Evolutionary conservation across 345 rosid species (phyloP).

Genomic region (Crucihimalaya himalaica): DNA sequence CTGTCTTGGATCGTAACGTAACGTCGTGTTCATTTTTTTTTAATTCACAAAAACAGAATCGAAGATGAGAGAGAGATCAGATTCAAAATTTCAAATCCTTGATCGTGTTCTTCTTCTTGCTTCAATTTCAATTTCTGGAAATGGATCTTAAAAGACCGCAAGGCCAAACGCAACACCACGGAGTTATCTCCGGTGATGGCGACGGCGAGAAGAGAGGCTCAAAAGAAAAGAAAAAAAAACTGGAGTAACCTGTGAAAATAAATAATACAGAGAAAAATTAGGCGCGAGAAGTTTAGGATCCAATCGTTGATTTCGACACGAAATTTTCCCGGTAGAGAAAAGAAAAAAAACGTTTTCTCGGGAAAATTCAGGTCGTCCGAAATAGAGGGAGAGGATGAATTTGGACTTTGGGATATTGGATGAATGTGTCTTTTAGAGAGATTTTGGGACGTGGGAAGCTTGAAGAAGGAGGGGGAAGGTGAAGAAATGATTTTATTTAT

Average conservation of each 20-base stretch:
- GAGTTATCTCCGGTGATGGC: conserved; percentile 20
- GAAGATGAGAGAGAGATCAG: neutral
- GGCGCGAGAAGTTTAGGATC: conserved; percentile 11
- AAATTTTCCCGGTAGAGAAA: neutral
- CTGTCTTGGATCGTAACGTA: conserved; percentile 37
- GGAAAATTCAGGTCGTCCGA: conserved; percentile 30
- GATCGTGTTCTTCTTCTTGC: conserved; percentile 22
- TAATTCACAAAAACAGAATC: neutral
- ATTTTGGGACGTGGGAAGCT: neutral
- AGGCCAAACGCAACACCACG: conserved; percentile 31
- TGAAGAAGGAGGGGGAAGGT: neutral
- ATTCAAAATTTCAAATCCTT: neutral
- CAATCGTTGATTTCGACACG: neutral
- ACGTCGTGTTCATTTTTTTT: conserved; percentile 18
- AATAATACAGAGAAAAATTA: conserved; percentile 16
- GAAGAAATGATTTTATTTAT: neutral
- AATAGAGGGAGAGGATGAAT: conserved; percentile 21
- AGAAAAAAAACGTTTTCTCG: conserved; percentile 7
- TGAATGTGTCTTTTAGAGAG: neutral
- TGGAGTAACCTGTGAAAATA: neutral
- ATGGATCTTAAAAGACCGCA: neutral
- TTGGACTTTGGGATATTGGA: neutral
- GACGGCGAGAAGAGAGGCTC: conserved; percentile 6
- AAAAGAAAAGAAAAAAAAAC: neutral
- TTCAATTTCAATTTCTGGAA: neutral